Conservation (phyloP, 352 stramenopile species). For the Pythium rishiriense region DNA sequence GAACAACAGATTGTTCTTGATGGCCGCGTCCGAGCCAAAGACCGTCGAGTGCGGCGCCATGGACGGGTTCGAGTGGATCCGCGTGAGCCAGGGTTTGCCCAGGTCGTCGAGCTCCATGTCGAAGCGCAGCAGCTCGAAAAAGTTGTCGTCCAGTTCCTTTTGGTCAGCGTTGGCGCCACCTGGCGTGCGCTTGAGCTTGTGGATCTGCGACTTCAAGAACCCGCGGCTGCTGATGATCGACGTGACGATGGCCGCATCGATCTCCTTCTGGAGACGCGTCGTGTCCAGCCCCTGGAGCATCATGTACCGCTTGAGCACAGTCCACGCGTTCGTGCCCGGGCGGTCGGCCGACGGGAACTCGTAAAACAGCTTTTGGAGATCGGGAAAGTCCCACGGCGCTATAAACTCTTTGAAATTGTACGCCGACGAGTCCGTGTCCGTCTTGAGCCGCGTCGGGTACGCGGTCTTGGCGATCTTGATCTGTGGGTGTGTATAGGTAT, state of each 20-base stretch:
- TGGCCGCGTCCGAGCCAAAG: constrained; percentile 65
- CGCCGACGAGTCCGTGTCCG: constrained; percentile 37
- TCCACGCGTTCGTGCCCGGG: constrained; percentile 67
- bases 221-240: constrained; percentile 58
- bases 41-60: constrained; percentile 47
- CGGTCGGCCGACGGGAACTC: constrained; percentile 57
- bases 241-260: constrained; percentile 65
- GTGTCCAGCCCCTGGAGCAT: constrained; percentile 59
- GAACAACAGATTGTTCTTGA: constrained; percentile 63
- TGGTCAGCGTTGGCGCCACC: constrained; percentile 15
- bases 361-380: constrained; percentile 58
- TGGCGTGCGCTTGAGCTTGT: constrained; percentile 43
- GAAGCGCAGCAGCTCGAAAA: constrained; percentile 95
- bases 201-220: constrained; percentile 46
- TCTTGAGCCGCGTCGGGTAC: constrained; percentile 50
- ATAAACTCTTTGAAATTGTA: constrained; percentile 79
- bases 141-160: constrained; percentile 61
- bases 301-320: constrained; percentile 67
- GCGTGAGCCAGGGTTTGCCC: constrained; percentile 95
- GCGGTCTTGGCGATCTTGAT: constrained; percentile 70
- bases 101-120: constrained; percentile 95
- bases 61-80: constrained; percentile 73
- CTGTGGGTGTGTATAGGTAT: constrained; percentile 74
- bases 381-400: constrained; percentile 70
- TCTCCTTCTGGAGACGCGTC: constrained; percentile 58